phyloP scores from a whole-genome alignment of 805 yeast species.

The Cyberlindnera mrakii region DNA sequence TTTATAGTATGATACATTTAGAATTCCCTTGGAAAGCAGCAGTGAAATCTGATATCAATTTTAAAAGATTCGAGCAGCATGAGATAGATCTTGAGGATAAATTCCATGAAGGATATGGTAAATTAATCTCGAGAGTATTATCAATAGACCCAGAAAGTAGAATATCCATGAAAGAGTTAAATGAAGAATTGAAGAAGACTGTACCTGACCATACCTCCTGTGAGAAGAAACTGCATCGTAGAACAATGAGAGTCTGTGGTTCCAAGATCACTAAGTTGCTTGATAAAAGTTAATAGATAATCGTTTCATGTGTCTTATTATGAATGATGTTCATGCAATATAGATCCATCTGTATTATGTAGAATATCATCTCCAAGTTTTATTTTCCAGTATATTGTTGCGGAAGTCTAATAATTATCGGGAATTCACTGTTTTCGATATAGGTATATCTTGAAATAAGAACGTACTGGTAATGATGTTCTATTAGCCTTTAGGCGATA shows the following conservation, averaged over 20 bases:
- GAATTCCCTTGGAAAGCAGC: constrained; percentile 47
- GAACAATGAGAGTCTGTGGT: constrained; percentile 2
- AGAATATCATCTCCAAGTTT: no score
- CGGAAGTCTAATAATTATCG: no score
- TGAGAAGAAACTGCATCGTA: constrained; percentile 2
- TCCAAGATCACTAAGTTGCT: not conserved
- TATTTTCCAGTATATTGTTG: no score
- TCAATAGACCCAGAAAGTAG: constrained; percentile 7
- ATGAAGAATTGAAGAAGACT: not conserved
- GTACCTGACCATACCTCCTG: constrained; percentile 2
- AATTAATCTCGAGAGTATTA: not conserved
- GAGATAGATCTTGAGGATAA: not conserved
- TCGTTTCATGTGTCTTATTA: not conserved
- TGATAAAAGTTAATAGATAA: not conserved
- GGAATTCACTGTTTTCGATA: no score
- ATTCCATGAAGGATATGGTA: constrained; percentile 6
- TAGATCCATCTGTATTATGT: no score
- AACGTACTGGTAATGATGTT: no score
- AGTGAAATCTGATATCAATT: constrained; percentile 25
- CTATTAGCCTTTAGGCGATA: no score
- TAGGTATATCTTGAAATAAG: no score
- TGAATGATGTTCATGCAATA: no score
- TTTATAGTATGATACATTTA: constrained; percentile 66
- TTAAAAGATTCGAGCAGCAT: constrained; percentile 4
- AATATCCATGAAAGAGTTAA: constrained; percentile 7